Conservation (phyloP, 2,329 filamentous ascomycete genomes). For the Fusarium sp. region DNA sequence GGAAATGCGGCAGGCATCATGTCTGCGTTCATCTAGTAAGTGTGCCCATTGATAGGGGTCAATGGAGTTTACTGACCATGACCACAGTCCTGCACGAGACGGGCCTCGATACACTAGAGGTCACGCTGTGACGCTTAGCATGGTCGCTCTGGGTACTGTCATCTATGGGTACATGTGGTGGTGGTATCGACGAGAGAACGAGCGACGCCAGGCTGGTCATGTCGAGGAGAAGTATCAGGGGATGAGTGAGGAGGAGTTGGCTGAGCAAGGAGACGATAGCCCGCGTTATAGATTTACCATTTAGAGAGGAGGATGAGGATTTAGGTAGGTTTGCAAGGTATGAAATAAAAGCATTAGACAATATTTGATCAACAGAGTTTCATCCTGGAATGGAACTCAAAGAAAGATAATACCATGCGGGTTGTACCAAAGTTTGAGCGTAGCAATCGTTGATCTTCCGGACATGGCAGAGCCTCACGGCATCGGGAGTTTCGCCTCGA, state of each 20-base stretch:
- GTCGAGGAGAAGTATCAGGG: constrained; percentile 53
- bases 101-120: constrained; percentile 69
- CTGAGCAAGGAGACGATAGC: constrained; percentile 64
- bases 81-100: constrained; percentile 57
- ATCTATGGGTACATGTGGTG: constrained; percentile 67
- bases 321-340: not conserved
- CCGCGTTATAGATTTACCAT: constrained; percentile 61
- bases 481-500: no score
- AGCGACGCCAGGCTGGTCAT: constrained; percentile 54
- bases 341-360: constrained; percentile 8
- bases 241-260: constrained; percentile 59
- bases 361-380: not conserved
- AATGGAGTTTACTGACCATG: constrained; percentile 18
- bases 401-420: no score
- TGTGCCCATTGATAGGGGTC: not conserved
- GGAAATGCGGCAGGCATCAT: constrained; percentile 79
- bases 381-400: not conserved
- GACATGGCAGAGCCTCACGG: constrained; percentile 5
- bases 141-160: constrained; percentile 65
- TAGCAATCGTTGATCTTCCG: no score
- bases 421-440: no score
- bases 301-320: constrained; percentile 23
- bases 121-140: constrained; percentile 68
- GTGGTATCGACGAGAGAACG: constrained; percentile 62
- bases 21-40: constrained; percentile 72